A percentile compares a stretch with the other conserved stretches of the same genome.
These are phyloP conservation scores for Diaporthe australafricana DNA, from an alignment of 2,329 filamentous ascomycete species.

Conservation along the genomic window DNA sequence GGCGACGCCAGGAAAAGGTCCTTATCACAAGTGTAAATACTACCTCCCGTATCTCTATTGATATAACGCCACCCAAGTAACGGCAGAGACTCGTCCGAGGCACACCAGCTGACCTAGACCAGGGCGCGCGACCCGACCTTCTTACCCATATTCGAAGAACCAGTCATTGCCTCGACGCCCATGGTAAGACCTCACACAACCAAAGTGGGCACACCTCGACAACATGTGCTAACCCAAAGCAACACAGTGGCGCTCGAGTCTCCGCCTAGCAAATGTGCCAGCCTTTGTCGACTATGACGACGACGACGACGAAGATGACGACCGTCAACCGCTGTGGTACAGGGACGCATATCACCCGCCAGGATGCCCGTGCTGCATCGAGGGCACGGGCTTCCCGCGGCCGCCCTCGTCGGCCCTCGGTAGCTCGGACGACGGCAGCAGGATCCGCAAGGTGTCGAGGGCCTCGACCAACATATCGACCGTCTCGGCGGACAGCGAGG, in stretches of 20 bases:
- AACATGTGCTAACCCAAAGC: neutral
- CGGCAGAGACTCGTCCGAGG: neutral
- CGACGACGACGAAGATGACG: neutral
- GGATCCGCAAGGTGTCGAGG: neutral
- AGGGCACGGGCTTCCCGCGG: conserved; percentile 11
- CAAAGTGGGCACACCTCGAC: neutral
- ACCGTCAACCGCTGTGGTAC: conserved; percentile 10
- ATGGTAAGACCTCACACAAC: neutral
- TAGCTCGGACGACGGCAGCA: neutral
- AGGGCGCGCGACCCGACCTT: conserved; percentile 22
- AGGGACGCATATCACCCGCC: neutral
- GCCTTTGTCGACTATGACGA: neutral
- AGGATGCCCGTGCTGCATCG: conserved; percentile 24
- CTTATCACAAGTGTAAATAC: conserved; percentile 15
- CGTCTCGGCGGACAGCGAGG: neutral
- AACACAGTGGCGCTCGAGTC: conserved; percentile 27
- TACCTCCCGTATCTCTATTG: neutral
- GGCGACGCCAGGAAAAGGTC: conserved; percentile 1
- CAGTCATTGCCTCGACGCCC: neutral
- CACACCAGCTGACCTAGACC: neutral
- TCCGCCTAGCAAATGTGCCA: conserved; percentile 5
- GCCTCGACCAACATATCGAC: neutral
- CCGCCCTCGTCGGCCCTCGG: neutral
- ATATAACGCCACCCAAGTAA: neutral
- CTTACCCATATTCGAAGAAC: conserved; percentile 17